Conservation (phyloP, 345 rosid species). For the Raphanus sativus region DNA sequence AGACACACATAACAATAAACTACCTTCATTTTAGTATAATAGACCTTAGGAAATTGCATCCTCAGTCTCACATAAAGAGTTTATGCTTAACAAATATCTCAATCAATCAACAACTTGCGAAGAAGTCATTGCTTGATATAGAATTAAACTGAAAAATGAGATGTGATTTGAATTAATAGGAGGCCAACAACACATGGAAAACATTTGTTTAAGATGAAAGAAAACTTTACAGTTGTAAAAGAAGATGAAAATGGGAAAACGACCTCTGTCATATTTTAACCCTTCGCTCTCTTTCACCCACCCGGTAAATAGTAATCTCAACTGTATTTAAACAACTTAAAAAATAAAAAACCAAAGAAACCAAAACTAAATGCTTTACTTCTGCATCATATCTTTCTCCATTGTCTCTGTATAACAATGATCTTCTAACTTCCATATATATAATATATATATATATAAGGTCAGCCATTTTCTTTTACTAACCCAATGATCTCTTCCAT, state of each 20-base stretch:
- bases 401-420: conserved; percentile 14
- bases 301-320: conserved; percentile 14
- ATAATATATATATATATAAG: conserved; percentile 14
- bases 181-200: background rate
- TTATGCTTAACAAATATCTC: too few relatives aligned
- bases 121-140: too few relatives aligned
- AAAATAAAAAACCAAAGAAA: background rate
- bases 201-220: background rate
- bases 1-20: too few relatives aligned
- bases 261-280: conserved; percentile 30
- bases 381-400: conserved; percentile 1
- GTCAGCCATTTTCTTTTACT: conserved; percentile 16
- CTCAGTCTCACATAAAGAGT: too few relatives aligned
- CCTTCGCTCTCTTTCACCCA: conserved; percentile 24
- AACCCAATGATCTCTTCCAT: conserved; percentile 60
- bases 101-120: too few relatives aligned
- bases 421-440: conserved; percentile 21
- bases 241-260: conserved; percentile 6
- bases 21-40: too few relatives aligned
- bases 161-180: too few relatives aligned
- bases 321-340: conserved; percentile 15
- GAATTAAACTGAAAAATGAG: too few relatives aligned
- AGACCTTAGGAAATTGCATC: too few relatives aligned
- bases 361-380: background rate
- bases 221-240: conserved; percentile 28